These are phyloP conservation scores for Thielaviopsis euricoi DNA, from an alignment of 2,329 filamentous ascomycete genomes.

Conservation along the genomic window DNA sequence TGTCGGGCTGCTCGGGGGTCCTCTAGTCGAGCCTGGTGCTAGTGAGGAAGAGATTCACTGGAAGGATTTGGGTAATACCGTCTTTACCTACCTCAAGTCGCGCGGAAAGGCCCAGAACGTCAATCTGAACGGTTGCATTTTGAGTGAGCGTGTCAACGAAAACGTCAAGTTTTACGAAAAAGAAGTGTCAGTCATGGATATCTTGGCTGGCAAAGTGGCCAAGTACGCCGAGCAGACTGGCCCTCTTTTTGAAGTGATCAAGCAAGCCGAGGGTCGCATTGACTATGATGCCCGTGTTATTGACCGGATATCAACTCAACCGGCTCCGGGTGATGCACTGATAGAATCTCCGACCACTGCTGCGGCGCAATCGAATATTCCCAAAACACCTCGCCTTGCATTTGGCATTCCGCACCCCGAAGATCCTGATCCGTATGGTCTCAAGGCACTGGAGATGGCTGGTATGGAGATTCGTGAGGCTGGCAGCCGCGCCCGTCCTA, in stretches of 20 bases:
- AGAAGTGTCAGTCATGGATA: constrained; percentile 35
- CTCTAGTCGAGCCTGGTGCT: constrained; percentile 41
- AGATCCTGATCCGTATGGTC: constrained; percentile 84
- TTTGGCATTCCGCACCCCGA: constrained; percentile 68
- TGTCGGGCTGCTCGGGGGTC: constrained; percentile 59
- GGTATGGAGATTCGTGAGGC: constrained; percentile 83
- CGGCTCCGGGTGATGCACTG: constrained; percentile 59
- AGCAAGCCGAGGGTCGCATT: constrained; percentile 67
- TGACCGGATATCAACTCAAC: constrained; percentile 43
- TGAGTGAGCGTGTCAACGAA: constrained; percentile 40
- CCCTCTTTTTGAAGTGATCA: constrained; percentile 65
- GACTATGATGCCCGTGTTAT: constrained; percentile 56
- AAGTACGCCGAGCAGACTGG: constrained; percentile 37
- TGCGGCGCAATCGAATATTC: constrained; percentile 15
- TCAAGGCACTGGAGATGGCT: constrained; percentile 77
- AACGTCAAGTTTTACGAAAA: constrained; percentile 42
- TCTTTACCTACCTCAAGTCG: constrained; percentile 42
- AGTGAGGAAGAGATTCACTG: constrained; percentile 34
- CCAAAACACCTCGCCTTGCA: constrained; percentile 24
- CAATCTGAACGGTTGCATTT: constrained; percentile 37
- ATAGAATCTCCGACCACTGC: constrained; percentile 30
- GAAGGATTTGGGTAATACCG: constrained; percentile 36
- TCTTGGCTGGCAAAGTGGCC: constrained; percentile 39
- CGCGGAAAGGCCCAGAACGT: constrained; percentile 38
- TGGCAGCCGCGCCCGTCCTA: constrained; percentile 51